These are phyloP conservation scores for Cyclotella kingstonii DNA, from an alignment of 108 stramenopile species.

Conservation along the genomic window DNA sequence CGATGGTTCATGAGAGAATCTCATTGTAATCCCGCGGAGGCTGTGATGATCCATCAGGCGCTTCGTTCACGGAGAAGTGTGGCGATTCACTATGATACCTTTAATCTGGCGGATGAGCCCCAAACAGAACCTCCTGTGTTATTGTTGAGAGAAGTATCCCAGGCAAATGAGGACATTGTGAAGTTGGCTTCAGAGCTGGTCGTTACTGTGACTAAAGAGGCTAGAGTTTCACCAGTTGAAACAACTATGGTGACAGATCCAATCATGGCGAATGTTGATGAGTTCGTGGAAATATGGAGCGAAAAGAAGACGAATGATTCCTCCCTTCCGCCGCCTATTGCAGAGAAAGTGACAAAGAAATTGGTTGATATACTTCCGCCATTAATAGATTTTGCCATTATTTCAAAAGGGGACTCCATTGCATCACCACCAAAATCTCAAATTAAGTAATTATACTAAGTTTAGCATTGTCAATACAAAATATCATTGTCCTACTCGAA, in stretches of 20 bases:
- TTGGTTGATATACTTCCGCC: conserved; percentile 32
- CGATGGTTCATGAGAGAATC: conserved; percentile 82
- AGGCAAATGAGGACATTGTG: conserved; percentile 30
- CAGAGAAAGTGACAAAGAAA: conserved; percentile 7
- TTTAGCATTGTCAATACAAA: no score
- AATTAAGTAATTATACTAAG: not conserved
- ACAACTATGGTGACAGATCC: no score
- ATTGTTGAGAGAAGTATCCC: conserved; percentile 33
- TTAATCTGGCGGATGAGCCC: conserved; percentile 78
- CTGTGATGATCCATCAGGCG: conserved; percentile 78
- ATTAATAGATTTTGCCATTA: conserved; percentile 43
- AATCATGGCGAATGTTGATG: not conserved
- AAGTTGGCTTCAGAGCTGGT: conserved; percentile 34
- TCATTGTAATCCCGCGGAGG: conserved; percentile 86
- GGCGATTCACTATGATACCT: conserved; percentile 92
- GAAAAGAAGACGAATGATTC: not conserved
- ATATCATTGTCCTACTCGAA: no score
- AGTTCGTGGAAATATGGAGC: not conserved
- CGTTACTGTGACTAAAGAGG: conserved; percentile 29
- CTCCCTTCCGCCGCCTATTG: not conserved
- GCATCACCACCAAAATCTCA: conserved; percentile 22
- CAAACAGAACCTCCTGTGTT: conserved; percentile 60
- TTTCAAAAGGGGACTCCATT: conserved; percentile 40
- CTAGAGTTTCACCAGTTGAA: not conserved
- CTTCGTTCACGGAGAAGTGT: conserved; percentile 58